A percentile compares a stretch with the other conserved stretches of the same genome.
Evolutionary conservation across 2,329 filamentous ascomycete genomes (phyloP).

Genomic region (Neospermospora avenae): DNA sequence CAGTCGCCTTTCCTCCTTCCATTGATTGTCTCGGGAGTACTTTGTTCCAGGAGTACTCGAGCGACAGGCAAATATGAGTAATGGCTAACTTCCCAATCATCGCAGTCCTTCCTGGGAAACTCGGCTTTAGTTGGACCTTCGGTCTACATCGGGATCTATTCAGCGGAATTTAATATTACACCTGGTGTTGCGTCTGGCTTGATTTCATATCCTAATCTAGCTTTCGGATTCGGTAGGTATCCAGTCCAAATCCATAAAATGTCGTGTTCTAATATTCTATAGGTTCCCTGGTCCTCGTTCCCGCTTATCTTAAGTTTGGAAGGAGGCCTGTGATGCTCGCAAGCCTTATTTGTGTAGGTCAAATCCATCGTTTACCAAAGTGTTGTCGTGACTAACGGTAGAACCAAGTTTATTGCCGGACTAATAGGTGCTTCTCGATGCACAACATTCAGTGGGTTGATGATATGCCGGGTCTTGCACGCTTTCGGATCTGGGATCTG

Average conservation of each 20-base stretch:
- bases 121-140: constrained; percentile 53
- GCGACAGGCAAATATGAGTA: too few species aligned
- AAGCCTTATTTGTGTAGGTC: constrained; percentile 19
- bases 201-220: constrained; percentile 58
- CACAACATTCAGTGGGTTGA: constrained; percentile 23
- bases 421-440: constrained; percentile 23
- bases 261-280: background rate
- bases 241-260: too few species aligned
- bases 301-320: constrained; percentile 46
- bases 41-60: too few species aligned
- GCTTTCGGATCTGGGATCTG: constrained; percentile 30
- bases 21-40: too few species aligned
- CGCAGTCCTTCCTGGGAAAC: constrained; percentile 59
- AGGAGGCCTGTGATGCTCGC: constrained; percentile 27
- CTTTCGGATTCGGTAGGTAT: constrained; percentile 51
- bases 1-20: too few species aligned
- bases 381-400: background rate
- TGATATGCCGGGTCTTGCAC: constrained; percentile 30
- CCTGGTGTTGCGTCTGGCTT: constrained; percentile 51
- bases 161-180: constrained; percentile 49
- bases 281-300: constrained; percentile 53
- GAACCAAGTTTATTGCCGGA: constrained; percentile 22
- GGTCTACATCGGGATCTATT: constrained; percentile 55
- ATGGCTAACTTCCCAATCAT: too few species aligned
- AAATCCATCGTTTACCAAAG: too few species aligned